phyloP scores from a whole-genome alignment of 2,329 filamentous ascomycete genomes.

The Aspergillus uvarum region DNA sequence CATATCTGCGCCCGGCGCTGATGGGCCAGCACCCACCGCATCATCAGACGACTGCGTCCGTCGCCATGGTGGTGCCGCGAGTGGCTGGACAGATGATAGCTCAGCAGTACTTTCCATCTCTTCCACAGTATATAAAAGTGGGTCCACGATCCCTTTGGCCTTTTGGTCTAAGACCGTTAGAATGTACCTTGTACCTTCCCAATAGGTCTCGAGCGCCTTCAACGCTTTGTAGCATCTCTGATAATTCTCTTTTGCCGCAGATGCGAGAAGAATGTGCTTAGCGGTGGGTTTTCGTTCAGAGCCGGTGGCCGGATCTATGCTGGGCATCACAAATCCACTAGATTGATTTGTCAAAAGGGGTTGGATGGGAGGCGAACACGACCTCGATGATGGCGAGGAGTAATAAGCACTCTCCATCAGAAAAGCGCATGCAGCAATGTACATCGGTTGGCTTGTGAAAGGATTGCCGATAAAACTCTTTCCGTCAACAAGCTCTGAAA shows the following conservation, averaged over 20 bases:
- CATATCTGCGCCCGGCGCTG: constrained; percentile 27
- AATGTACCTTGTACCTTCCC: constrained; percentile 85
- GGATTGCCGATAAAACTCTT: constrained; percentile 86
- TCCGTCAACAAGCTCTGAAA: constrained; percentile 80
- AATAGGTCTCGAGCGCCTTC: constrained; percentile 77
- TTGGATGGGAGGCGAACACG: constrained; percentile 51
- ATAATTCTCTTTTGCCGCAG: constrained; percentile 82
- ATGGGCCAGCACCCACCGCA: constrained; percentile 27
- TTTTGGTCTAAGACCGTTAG: constrained; percentile 84
- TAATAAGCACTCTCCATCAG: constrained; percentile 76
- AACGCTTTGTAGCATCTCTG: constrained; percentile 82
- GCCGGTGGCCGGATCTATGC: constrained; percentile 28
- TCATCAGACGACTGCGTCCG: constrained; percentile 33
- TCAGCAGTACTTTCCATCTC: constrained; percentile 73
- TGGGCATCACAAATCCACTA: constrained; percentile 37
- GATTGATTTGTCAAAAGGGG: constrained; percentile 33
- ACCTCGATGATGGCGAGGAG: constrained; percentile 64
- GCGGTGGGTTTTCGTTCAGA: constrained; percentile 38
- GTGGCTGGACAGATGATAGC: constrained; percentile 51
- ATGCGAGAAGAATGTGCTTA: constrained; percentile 74
- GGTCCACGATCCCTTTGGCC: constrained; percentile 81
- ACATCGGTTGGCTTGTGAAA: constrained; percentile 87
- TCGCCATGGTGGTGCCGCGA: constrained; percentile 54
- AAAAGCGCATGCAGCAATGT: constrained; percentile 86
- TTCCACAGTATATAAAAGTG: constrained; percentile 63